These are phyloP conservation scores for Chromera velia DNA, from an alignment of 73 alveolate genomes.

Conservation along the genomic window DNA sequence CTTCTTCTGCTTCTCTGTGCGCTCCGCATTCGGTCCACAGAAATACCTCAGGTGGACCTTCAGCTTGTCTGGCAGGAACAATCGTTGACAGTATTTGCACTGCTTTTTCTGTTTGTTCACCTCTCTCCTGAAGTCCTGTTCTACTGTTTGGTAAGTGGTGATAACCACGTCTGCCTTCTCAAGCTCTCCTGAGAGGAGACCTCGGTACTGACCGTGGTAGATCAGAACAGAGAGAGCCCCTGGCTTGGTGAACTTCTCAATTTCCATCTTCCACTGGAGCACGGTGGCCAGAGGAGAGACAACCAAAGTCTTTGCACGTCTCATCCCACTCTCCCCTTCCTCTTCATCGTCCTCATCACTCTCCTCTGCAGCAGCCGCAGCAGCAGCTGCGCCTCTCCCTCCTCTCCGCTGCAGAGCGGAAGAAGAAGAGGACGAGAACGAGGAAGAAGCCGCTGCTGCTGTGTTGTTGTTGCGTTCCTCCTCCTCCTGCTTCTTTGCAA, in stretches of 20 bases:
- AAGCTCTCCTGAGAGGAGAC: constrained; percentile 27
- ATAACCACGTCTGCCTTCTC: constrained; percentile 35
- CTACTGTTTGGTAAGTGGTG: constrained; percentile 37
- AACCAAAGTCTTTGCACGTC: too few relatives aligned
- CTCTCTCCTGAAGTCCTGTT: constrained; percentile 1
- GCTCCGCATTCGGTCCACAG: constrained; percentile 44
- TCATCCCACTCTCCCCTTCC: too few relatives aligned
- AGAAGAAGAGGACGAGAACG: too few relatives aligned
- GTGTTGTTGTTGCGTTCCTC: too few relatives aligned
- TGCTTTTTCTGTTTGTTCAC: not conserved
- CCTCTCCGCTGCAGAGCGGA: too few relatives aligned
- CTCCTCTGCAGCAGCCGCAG: too few relatives aligned
- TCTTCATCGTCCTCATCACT: too few relatives aligned
- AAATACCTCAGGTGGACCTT: constrained; percentile 40
- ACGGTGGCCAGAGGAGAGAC: constrained; percentile 42
- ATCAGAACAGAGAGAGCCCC: not conserved
- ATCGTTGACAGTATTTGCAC: not conserved
- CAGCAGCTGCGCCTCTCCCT: too few relatives aligned
- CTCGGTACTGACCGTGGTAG: constrained; percentile 31
- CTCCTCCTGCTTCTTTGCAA: too few relatives aligned
- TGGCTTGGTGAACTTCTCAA: not conserved
- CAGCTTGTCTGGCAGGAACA: constrained; percentile 11
- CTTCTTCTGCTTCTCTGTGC: constrained; percentile 29
- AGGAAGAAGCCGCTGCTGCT: too few relatives aligned
- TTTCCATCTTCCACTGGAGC: constrained; percentile 34